A percentile compares a stretch with the other conserved stretches of the same genome.
These are phyloP conservation scores for Raphanus sativus DNA, from an alignment of 345 rosid genomes.

Conservation along the genomic window DNA sequence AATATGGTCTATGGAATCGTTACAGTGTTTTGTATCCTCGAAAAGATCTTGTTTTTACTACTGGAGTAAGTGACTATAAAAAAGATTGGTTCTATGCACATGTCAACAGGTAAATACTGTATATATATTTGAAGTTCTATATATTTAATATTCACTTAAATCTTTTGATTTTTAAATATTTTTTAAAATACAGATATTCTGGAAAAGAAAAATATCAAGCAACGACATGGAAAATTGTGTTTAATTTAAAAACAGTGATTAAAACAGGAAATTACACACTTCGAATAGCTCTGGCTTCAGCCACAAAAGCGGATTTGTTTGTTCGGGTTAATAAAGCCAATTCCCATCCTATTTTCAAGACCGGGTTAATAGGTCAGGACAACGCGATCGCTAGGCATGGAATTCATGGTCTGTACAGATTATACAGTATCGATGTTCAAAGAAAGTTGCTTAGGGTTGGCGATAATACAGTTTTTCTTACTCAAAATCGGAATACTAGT, in stretches of 20 bases:
- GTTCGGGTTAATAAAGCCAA: slow-evolving; percentile 27
- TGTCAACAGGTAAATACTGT: slow-evolving; percentile 51
- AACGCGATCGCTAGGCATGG: slow-evolving; percentile 44
- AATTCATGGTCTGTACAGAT: slow-evolving; percentile 43
- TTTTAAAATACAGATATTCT: slow-evolving; percentile 37
- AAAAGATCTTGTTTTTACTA: slow-evolving; percentile 50
- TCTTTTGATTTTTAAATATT: neutral
- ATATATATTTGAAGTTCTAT: neutral
- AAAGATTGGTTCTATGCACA: slow-evolving; percentile 86
- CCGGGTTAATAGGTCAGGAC: slow-evolving; percentile 34
- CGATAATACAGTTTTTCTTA: slow-evolving; percentile 56
- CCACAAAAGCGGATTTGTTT: slow-evolving; percentile 45
- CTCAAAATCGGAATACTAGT: slow-evolving; percentile 42
- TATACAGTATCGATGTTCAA: slow-evolving; percentile 50
- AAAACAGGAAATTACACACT: slow-evolving; percentile 52
- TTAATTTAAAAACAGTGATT: slow-evolving; percentile 39
- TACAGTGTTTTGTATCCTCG: slow-evolving; percentile 56
- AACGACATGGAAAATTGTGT: slow-evolving; percentile 75
- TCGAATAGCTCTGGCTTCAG: slow-evolving; percentile 73
- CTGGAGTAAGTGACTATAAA: slow-evolving; percentile 48
- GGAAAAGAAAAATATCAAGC: slow-evolving; percentile 38
- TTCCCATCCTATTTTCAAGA: slow-evolving; percentile 16
- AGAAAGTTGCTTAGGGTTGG: slow-evolving; percentile 42
- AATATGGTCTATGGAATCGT: slow-evolving; percentile 74
- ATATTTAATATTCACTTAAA: neutral